These are phyloP conservation scores for Kwoniella bestiolae DNA, from an alignment of 768 basidiomycete genomes.

Conservation along the genomic window DNA sequence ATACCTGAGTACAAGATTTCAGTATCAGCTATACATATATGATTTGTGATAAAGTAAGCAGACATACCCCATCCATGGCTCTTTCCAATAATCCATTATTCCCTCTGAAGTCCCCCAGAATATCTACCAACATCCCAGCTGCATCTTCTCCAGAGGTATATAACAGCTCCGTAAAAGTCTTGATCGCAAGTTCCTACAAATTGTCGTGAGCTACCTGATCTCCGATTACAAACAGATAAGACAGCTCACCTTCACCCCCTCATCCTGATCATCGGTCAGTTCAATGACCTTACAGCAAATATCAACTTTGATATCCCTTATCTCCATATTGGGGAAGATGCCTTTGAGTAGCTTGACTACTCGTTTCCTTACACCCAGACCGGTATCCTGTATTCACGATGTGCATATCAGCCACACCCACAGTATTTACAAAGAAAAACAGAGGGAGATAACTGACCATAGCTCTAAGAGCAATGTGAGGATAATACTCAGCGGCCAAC, in stretches of 20 bases:
- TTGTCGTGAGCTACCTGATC: constrained; percentile 10
- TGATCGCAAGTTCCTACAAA: constrained; percentile 83
- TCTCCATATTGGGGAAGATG: constrained; percentile 71
- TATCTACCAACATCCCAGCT: constrained; percentile 77
- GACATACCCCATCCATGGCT: constrained; percentile 68
- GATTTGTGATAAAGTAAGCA: not conserved
- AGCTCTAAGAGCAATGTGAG: constrained; percentile 84
- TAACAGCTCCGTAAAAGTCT: constrained; percentile 89
- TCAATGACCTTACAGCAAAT: constrained; percentile 80
- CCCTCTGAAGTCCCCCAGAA: constrained; percentile 79
- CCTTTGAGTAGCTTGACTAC: constrained; percentile 92
- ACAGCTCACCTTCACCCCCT: constrained; percentile 71
- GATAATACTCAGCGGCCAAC: constrained; percentile 87
- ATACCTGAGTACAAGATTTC: not conserved
- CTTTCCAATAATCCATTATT: constrained; percentile 82
- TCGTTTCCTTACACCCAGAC: constrained; percentile 88
- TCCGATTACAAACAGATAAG: not conserved
- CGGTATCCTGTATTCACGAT: constrained; percentile 72
- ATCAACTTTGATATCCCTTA: constrained; percentile 69
- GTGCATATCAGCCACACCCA: constrained; percentile 1
- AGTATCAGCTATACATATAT: not conserved
- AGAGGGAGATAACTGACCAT: constrained; percentile 66
- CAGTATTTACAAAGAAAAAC: not conserved
- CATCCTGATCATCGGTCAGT: constrained; percentile 90
- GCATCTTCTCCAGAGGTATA: constrained; percentile 64